A percentile compares a stretch with the other conserved stretches of the same genome.
These are phyloP conservation scores for Selaginella tamariscina DNA, from an alignment of 75 land plant species.

Conservation along the genomic window DNA sequence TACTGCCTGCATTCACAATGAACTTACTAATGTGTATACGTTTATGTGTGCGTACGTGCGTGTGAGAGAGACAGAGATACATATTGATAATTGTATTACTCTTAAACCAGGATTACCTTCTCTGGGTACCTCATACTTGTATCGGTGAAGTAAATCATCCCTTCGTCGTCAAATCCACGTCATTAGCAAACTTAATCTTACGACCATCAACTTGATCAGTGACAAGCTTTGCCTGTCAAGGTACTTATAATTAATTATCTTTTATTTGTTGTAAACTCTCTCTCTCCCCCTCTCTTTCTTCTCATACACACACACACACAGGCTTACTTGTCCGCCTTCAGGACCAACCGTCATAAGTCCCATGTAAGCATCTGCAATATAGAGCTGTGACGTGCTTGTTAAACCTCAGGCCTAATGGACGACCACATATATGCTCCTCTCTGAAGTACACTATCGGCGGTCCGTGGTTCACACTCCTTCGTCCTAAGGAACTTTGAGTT, in stretches of 20 bases:
- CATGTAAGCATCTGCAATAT: slow-evolving; percentile 88
- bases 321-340: slow-evolving; percentile 75
- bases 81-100: too few relatives aligned
- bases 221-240: slow-evolving; percentile 50
- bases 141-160: slow-evolving; percentile 75
- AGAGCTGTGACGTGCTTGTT: slow-evolving; percentile 37
- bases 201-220: slow-evolving; percentile 65
- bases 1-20: slow-evolving; percentile 31
- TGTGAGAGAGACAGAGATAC: too few relatives aligned
- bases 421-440: slow-evolving; percentile 72
- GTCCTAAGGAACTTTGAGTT: too few relatives aligned
- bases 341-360: slow-evolving; percentile 81
- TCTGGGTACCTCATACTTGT: slow-evolving; percentile 50
- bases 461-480: slow-evolving; percentile 12
- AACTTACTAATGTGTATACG: too few relatives aligned
- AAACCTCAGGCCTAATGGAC: slow-evolving; percentile 62
- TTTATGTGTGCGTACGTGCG: too few relatives aligned
- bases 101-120: too few relatives aligned
- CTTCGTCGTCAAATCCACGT: slow-evolving; percentile 73
- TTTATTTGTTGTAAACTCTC: too few relatives aligned
- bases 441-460: slow-evolving; percentile 4
- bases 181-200: slow-evolving; percentile 43
- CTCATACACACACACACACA: too few relatives aligned
- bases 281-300: too few relatives aligned
- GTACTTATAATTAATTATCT: too few relatives aligned